These are phyloP conservation scores for Agaricus blazei DNA, from an alignment of 768 basidiomycete species.

Conservation along the genomic window DNA sequence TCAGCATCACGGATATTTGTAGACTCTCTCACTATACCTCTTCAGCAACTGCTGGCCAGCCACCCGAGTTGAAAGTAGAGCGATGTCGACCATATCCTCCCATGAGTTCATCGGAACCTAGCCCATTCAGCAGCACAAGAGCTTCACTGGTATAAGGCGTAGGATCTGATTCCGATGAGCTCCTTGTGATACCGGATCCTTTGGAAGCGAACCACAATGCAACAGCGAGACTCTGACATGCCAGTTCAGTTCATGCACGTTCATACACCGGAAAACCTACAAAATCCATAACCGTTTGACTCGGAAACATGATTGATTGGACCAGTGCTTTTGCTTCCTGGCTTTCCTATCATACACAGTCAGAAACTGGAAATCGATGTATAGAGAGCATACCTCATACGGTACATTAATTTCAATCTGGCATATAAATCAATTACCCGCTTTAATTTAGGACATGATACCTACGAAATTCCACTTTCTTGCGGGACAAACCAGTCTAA, in stretches of 20 bases:
- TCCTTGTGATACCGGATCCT: conserved; percentile 59
- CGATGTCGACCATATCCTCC: conserved; percentile 93
- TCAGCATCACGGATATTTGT: not conserved
- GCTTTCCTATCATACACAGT: conserved; percentile 48
- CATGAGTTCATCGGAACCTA: conserved; percentile 93
- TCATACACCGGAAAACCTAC: conserved; percentile 35
- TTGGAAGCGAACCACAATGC: conserved; percentile 93
- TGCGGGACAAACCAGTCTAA: conserved; percentile 69
- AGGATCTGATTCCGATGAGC: conserved; percentile 26
- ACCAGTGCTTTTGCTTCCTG: conserved; percentile 48
- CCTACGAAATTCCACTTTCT: conserved; percentile 84
- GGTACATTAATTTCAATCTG: conserved; percentile 86
- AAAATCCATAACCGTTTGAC: conserved; percentile 85
- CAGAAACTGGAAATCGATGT: not conserved
- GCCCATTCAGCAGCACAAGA: conserved; percentile 80
- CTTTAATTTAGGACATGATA: conserved; percentile 18
- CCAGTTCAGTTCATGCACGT: not conserved
- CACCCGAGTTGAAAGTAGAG: conserved; percentile 56
- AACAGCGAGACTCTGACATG: conserved; percentile 74
- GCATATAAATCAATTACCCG: conserved; percentile 1
- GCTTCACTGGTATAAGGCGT: conserved; percentile 67
- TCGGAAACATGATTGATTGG: conserved; percentile 73
- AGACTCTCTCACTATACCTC: conserved; percentile 50
- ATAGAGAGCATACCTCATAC: conserved; percentile 48
- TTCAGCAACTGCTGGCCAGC: conserved; percentile 74